Base-by-base conservation (phyloP, 2,329 filamentous ascomycete genomes). In the Didymella pinodella region DNA sequence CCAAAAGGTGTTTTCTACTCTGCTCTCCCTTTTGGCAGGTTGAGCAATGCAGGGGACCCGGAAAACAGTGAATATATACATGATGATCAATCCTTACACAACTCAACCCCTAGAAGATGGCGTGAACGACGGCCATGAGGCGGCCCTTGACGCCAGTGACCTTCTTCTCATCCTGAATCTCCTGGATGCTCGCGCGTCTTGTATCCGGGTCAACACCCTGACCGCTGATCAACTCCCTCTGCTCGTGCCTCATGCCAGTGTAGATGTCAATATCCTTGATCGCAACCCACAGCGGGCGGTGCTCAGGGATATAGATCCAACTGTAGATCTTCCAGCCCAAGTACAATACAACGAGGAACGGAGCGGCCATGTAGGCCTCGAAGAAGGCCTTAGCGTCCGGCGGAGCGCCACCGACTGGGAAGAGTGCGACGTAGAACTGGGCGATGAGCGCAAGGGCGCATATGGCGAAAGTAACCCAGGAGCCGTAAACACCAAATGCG, bases 311-410 rank as follows among this genome's bases (percentile, higher is more conserved):
- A 22, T 57, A 56, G 50, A 56, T 58, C 67, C 65, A 70, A 31
- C 59, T 65, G 48, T 66, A 76, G 20, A 76, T 54, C 53, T 80
- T 80, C 78, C 78, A 80, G 46, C 67, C 58, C 22, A 85, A 56
- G 68, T 85, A 91, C 12, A 83, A 75, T 14, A 72, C 70, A 3
- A 80, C 56, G 65, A 78, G 81, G 46, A 80, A 79, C 7, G 68
- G 78, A 3, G 68, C 65, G n/a, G 80, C 79, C 8, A 82, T 76
- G 62, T 80, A 82, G 44, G 67, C 69, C 52, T 77, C 57, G 68
- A 83, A 83, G 71, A 82, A 83, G 32, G 45, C 58, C 59, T 79
- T 64, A 1, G 74, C 77, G 36, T 74, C 67, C 41, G 58, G 59
- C n/a, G 36, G 4, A 48, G 66, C 31, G 26, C 63, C 64, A 20